phyloP scores from a whole-genome alignment of 176 grass and related monocot genomes.

The Chrysopogon serrulatus region DNA sequence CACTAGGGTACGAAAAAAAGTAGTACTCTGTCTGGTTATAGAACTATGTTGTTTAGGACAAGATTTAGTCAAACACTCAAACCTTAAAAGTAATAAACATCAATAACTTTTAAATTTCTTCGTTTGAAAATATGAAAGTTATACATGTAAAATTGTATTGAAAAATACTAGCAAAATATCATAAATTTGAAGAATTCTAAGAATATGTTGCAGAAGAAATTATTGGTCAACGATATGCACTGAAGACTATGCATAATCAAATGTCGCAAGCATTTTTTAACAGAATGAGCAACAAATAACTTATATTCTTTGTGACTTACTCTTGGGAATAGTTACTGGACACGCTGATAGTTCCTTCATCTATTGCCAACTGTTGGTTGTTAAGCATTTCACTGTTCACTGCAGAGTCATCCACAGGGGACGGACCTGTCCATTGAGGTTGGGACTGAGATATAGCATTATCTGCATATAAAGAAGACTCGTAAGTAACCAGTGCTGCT shows the following conservation, averaged over 20 bases:
- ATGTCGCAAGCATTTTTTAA: not conserved
- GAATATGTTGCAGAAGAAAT: not conserved
- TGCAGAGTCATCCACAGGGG: slow-evolving; percentile 50
- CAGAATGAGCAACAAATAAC: not conserved
- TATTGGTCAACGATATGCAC: not conserved
- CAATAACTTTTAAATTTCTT: not conserved
- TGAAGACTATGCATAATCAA: not conserved
- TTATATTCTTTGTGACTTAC: slow-evolving; percentile 46
- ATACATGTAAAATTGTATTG: too few species aligned
- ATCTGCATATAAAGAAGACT: slow-evolving; percentile 34
- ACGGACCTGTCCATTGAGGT: slow-evolving; percentile 45
- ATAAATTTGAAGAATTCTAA: not conserved
- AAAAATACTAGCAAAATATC: not conserved
- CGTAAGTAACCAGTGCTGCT: slow-evolving; percentile 18
- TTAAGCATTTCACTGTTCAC: slow-evolving; percentile 51
- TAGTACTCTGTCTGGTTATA: not conserved
- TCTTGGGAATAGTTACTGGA: slow-evolving; percentile 88
- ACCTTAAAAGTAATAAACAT: not conserved
- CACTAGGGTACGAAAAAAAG: not conserved
- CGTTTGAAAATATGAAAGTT: not conserved
- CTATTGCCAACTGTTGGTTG: slow-evolving; percentile 59
- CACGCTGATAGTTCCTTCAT: slow-evolving; percentile 82
- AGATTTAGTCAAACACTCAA: not conserved
- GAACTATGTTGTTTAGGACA: not conserved
- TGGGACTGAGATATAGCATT: slow-evolving; percentile 48